phyloP scores from a whole-genome alignment of 2,329 filamentous ascomycete species.

The Trichoderma sp. region DNA sequence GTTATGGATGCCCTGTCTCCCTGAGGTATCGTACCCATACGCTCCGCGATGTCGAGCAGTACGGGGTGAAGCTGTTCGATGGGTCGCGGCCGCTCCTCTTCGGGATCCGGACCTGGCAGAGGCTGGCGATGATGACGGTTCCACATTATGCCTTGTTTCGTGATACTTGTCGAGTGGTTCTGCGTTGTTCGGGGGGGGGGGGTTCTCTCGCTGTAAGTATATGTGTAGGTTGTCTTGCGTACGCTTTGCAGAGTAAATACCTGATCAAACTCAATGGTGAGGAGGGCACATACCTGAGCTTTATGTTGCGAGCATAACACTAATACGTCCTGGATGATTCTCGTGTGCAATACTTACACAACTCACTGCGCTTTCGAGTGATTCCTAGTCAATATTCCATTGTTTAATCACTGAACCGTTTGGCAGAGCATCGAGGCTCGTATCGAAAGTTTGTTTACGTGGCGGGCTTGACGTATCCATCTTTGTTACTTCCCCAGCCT shows the following conservation, averaged over 20 bases:
- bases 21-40: slow-evolving; percentile 13
- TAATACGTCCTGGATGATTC: neutral
- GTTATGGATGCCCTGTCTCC: slow-evolving; percentile 1
- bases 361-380: neutral
- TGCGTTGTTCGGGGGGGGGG: too few species aligned
- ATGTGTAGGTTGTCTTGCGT: neutral
- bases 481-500: neutral
- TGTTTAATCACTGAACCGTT: neutral
- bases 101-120: neutral
- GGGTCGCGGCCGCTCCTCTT: neutral
- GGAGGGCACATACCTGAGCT: neutral
- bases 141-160: neutral
- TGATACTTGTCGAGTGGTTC: neutral
- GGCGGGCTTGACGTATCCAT: neutral
- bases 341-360: neutral
- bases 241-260: neutral
- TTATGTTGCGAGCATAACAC: neutral
- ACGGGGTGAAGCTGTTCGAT: slow-evolving; percentile 24
- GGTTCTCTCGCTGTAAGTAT: too few species aligned
- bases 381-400: neutral
- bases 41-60: slow-evolving; percentile 22
- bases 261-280: neutral
- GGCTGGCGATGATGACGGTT: neutral
- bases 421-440: neutral
- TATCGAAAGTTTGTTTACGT: neutral